Percentiles rank a stretch among this genome's conserved stretches.
These are phyloP conservation scores for Piper betle DNA, from an alignment of 164 flowering plant genomes.

Conservation along the genomic window DNA sequence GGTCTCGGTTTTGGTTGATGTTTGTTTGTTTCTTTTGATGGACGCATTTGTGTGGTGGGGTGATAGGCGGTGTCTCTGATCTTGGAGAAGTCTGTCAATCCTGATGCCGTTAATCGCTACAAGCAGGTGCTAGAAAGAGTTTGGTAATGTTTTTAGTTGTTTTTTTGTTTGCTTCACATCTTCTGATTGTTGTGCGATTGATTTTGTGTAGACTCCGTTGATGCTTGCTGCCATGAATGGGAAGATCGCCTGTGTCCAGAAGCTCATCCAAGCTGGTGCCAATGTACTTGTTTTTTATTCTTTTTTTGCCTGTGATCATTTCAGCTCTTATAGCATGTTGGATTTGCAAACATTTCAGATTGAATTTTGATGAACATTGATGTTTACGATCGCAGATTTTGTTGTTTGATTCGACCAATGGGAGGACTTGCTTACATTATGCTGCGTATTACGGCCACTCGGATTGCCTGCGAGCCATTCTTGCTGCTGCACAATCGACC, in stretches of 20 bases:
- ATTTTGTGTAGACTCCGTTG: slow-evolving; percentile 56
- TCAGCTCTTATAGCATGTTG: not conserved
- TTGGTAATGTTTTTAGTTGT: not conserved
- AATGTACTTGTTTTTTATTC: slow-evolving; percentile 33
- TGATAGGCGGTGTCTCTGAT: slow-evolving; percentile 53
- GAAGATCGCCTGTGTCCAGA: slow-evolving; percentile 60
- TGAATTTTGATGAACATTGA: slow-evolving; percentile 5
- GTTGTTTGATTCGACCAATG: slow-evolving; percentile 71
- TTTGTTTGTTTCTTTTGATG: not conserved
- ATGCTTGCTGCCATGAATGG: slow-evolving; percentile 99
- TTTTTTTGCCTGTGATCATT: not conserved
- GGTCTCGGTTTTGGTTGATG: not conserved
- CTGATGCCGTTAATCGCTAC: slow-evolving; percentile 67
- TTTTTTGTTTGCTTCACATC: not conserved
- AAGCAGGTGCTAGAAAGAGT: slow-evolving; percentile 44
- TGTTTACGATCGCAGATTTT: slow-evolving; percentile 37
- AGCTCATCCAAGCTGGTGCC: slow-evolving; percentile 75
- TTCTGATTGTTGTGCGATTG: not conserved
- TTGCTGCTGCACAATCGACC: slow-evolving; percentile 56
- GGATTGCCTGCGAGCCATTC: slow-evolving; percentile 72
- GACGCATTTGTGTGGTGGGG: slow-evolving; percentile 1
- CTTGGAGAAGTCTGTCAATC: slow-evolving; percentile 44
- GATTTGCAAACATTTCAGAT: not conserved
- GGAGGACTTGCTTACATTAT: slow-evolving; percentile 91
- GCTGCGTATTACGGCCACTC: slow-evolving; percentile 87